Percentiles rank a stretch among this genome's conserved stretches.
Evolutionary conservation across 176 grass and related monocot genomes (phyloP).

Genomic region (Triticum urartu): DNA sequence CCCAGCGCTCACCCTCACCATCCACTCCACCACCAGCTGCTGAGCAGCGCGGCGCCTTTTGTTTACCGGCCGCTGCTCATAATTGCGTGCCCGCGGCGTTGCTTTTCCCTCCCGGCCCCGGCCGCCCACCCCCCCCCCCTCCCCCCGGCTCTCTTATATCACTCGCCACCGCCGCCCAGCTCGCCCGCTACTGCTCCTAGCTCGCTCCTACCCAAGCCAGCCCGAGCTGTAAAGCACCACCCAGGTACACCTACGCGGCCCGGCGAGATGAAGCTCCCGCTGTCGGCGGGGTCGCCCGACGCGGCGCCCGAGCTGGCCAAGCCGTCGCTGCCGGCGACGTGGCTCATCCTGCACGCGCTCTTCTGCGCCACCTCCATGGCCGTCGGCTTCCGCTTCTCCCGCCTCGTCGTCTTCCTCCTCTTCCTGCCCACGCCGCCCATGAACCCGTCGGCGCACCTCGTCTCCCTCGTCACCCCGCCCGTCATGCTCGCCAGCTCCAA

Average conservation of each 20-base stretch:
- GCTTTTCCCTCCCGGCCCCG: neutral
- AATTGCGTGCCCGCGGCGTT: conserved; percentile 5
- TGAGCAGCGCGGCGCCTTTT: neutral
- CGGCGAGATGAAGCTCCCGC: conserved; percentile 47
- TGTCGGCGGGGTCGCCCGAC: conserved; percentile 9
- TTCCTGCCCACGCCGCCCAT: conserved; percentile 62
- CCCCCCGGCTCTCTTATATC: neutral
- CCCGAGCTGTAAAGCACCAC: neutral
- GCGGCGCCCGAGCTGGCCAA: conserved; percentile 11
- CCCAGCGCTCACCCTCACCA: neutral
- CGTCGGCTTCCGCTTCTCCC: conserved; percentile 91
- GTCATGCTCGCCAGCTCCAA: conserved; percentile 35
- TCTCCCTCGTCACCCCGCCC: conserved; percentile 39
- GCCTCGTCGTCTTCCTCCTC: conserved; percentile 85
- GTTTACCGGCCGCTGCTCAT: conserved; percentile 14
- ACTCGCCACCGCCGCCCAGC: neutral
- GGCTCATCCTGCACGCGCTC: conserved; percentile 78
- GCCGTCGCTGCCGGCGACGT: conserved; percentile 43
- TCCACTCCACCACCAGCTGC: conserved; percentile 32
- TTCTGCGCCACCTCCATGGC: conserved; percentile 83
- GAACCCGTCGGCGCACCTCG: conserved; percentile 25
- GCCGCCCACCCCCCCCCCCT: neutral
- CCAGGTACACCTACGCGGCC: neutral
- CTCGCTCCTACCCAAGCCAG: neutral
- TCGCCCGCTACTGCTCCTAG: neutral